phyloP scores from a whole-genome alignment of 805 yeast species.

The Wickerhamomyces rabaulensis region DNA sequence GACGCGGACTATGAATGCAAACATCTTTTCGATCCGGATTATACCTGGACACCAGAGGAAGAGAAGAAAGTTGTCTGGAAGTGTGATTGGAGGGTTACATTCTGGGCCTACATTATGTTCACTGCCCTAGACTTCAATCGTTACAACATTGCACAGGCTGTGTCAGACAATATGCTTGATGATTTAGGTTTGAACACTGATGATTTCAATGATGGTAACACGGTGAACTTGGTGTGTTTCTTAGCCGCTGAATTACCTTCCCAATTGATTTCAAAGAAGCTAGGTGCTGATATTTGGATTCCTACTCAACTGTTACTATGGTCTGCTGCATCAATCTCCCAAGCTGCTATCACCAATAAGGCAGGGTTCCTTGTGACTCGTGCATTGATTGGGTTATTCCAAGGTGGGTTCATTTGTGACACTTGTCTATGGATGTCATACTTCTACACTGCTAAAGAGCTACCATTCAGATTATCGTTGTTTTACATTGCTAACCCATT shows the following conservation, averaged over 20 bases:
- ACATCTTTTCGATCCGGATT: conserved; percentile 48
- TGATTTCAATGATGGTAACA: conserved; percentile 54
- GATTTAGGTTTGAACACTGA: conserved; percentile 48
- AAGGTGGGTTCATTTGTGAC: conserved; percentile 70
- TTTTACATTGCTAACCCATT: conserved; percentile 54
- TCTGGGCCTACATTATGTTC: conserved; percentile 55
- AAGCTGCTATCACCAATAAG: conserved; percentile 37
- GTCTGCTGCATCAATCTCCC: conserved; percentile 51
- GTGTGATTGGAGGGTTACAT: conserved; percentile 47
- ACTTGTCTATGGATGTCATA: conserved; percentile 60
- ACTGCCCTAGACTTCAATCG: conserved; percentile 53
- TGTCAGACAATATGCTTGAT: conserved; percentile 48
- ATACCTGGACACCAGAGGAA: conserved; percentile 48
- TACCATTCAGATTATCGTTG: conserved; percentile 52
- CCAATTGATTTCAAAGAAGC: conserved; percentile 51
- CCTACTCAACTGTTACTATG: conserved; percentile 55
- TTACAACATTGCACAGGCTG: conserved; percentile 51
- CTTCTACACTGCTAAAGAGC: conserved; percentile 56
- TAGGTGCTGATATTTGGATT: conserved; percentile 59
- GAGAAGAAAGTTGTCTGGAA: conserved; percentile 44
- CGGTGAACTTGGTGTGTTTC: conserved; percentile 42
- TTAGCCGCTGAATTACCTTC: conserved; percentile 63
- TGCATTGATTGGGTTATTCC: conserved; percentile 46
- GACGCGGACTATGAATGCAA: conserved; percentile 47
- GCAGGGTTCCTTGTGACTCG: conserved; percentile 42